These are phyloP conservation scores for Rhodotorula sp. DNA, from an alignment of 1,284 basidiomycete species.

Conservation along the genomic window DNA sequence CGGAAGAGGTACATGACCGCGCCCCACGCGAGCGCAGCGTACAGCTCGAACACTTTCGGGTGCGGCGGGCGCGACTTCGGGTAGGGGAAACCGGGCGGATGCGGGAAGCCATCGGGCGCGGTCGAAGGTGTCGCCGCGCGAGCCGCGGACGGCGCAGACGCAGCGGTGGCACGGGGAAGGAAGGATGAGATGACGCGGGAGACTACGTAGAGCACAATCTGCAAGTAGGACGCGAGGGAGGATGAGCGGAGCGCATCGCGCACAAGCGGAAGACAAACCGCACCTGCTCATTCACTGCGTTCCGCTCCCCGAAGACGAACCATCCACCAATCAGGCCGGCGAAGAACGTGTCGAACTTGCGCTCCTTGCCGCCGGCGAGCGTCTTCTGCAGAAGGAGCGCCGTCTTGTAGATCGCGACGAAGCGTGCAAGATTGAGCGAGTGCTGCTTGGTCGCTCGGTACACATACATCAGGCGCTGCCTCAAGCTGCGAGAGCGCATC, in stretches of 20 bases:
- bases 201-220: slow-evolving; percentile 96
- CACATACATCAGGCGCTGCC: slow-evolving; percentile 66
- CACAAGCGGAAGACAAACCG: slow-evolving; percentile 39
- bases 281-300: slow-evolving; percentile 97
- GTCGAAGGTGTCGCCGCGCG: slow-evolving; percentile 49
- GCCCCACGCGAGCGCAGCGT: slow-evolving; percentile 91
- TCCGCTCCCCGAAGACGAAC: slow-evolving; percentile 88
- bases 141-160: slow-evolving; percentile 39
- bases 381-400: slow-evolving; percentile 77
- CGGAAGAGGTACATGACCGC: slow-evolving; percentile 97
- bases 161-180: slow-evolving; percentile 64
- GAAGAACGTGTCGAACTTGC: slow-evolving; percentile 80
- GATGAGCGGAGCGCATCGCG: background rate
- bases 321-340: slow-evolving; percentile 92
- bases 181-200: slow-evolving; percentile 84
- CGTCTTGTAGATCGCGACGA: slow-evolving; percentile 90
- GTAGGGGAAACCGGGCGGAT: slow-evolving; percentile 51
- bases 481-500: slow-evolving; percentile 60
- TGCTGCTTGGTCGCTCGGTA: slow-evolving; percentile 86
- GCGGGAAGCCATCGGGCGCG: slow-evolving; percentile 49
- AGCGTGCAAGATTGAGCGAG: slow-evolving; percentile 85
- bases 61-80: slow-evolving; percentile 74
- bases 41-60: slow-evolving; percentile 76
- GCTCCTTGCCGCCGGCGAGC: slow-evolving; percentile 62
- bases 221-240: background rate